phyloP scores from a whole-genome alignment of 352 stramenopile genomes.

The Thraustotheca clavata region DNA sequence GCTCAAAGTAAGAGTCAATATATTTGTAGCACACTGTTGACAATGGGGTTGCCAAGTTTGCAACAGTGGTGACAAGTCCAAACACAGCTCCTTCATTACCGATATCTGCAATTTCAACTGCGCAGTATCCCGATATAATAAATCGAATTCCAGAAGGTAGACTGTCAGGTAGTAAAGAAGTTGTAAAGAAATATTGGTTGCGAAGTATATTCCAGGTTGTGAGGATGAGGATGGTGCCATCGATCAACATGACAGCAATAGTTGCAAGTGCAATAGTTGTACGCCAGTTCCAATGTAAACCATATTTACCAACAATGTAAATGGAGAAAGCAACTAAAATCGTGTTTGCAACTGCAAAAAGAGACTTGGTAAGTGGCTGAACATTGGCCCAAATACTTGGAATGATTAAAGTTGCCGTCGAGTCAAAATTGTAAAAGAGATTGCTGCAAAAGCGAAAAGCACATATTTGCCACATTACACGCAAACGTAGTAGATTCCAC shows the following conservation, averaged over 20 bases:
- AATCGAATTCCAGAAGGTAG: constrained; percentile 57
- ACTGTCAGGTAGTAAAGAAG: constrained; percentile 32
- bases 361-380: background rate
- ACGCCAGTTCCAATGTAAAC: constrained; percentile 20
- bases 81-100: constrained; percentile 64
- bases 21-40: constrained; percentile 36
- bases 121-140: constrained; percentile 61
- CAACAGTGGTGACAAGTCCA: constrained; percentile 56
- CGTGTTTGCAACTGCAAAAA: background rate
- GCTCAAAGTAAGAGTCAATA: constrained; percentile 33
- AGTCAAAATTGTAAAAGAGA: constrained; percentile 32
- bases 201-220: constrained; percentile 10
- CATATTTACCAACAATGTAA: background rate
- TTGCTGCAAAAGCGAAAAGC: constrained; percentile 41
- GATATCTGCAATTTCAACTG: constrained; percentile 62
- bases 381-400: background rate
- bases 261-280: background rate
- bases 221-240: background rate
- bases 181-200: constrained; percentile 24
- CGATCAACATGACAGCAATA: constrained; percentile 1
- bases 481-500: constrained; percentile 45
- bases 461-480: constrained; percentile 39
- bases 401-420: constrained; percentile 37
- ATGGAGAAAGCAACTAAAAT: constrained; percentile 23
- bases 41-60: constrained; percentile 57